These are phyloP conservation scores for Cadophora gregata DNA, from an alignment of 2,329 filamentous ascomycete species.

Conservation along the genomic window DNA sequence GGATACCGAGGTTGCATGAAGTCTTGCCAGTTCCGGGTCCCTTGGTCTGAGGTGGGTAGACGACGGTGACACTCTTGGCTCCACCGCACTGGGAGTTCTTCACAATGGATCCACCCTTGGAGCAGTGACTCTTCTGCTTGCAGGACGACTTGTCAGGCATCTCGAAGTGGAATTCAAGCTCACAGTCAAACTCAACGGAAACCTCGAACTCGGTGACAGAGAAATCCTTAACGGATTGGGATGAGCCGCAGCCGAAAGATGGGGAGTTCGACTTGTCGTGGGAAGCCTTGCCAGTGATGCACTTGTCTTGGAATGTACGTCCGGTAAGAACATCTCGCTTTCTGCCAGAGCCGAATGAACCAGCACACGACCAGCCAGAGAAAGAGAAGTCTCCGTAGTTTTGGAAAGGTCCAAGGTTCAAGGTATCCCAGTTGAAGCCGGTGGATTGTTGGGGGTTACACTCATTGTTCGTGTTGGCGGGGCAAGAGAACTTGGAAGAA, in stretches of 20 bases:
- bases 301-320: constrained; percentile 57
- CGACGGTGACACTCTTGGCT: constrained; percentile 79
- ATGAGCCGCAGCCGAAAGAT: constrained; percentile 62
- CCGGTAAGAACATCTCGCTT: constrained; percentile 60
- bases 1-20: constrained; percentile 74
- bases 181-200: constrained; percentile 74
- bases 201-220: constrained; percentile 79
- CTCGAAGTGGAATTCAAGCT: constrained; percentile 84
- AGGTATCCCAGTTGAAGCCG: constrained; percentile 75
- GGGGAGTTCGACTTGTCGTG: constrained; percentile 56
- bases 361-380: constrained; percentile 72
- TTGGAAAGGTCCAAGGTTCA: constrained; percentile 65
- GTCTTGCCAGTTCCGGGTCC: constrained; percentile 60
- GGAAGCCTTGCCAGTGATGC: constrained; percentile 61
- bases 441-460: constrained; percentile 72
- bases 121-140: constrained; percentile 77
- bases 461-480: constrained; percentile 76
- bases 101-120: constrained; percentile 69
- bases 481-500: constrained; percentile 65
- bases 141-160: constrained; percentile 85
- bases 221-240: constrained; percentile 58
- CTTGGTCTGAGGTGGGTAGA: constrained; percentile 55
- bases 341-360: constrained; percentile 53
- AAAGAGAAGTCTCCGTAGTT: constrained; percentile 77
- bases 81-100: constrained; percentile 92